phyloP scores from a whole-genome alignment of 2,329 filamentous ascomycete species.

The Alternaria tenuissima region DNA sequence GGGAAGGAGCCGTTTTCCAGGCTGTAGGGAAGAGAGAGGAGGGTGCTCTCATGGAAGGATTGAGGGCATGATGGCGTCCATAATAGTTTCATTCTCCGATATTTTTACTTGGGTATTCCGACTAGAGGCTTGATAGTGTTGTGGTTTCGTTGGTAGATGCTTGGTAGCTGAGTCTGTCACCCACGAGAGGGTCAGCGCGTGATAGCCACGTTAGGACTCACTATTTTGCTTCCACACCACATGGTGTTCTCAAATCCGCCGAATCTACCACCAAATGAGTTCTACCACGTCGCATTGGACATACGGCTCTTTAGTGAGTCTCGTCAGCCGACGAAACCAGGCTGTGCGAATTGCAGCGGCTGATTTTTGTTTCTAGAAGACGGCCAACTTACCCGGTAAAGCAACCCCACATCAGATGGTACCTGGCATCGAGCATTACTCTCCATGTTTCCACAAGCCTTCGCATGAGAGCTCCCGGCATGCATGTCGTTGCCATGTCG shows the following conservation, averaged over 20 bases:
- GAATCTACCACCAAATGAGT: background rate
- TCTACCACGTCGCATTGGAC: background rate
- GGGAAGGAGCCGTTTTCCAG: conserved; percentile 66
- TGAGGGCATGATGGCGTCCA: conserved; percentile 46
- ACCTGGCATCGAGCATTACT: conserved; percentile 9
- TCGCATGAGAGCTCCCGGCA: background rate
- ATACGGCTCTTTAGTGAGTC: background rate
- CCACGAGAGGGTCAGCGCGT: background rate
- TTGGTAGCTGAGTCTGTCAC: background rate
- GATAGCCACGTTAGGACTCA: background rate
- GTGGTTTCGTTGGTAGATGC: background rate
- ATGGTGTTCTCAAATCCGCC: background rate
- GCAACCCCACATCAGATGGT: conserved; percentile 4
- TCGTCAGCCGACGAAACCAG: background rate
- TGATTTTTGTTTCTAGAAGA: background rate
- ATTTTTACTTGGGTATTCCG: background rate
- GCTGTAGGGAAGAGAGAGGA: conserved; percentile 81
- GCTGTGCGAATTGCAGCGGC: background rate
- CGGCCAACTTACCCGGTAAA: conserved; percentile 11
- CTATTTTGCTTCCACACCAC: background rate
- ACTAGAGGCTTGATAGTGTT: background rate
- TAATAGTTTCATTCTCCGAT: background rate
- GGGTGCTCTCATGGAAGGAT: conserved; percentile 59
- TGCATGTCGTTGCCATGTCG: background rate
- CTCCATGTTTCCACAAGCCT: background rate